Percentiles rank a stretch among this genome's conserved stretches.
Conservation (phyloP, 2,329 filamentous ascomycete species). For the Harringtonia aguacate region DNA sequence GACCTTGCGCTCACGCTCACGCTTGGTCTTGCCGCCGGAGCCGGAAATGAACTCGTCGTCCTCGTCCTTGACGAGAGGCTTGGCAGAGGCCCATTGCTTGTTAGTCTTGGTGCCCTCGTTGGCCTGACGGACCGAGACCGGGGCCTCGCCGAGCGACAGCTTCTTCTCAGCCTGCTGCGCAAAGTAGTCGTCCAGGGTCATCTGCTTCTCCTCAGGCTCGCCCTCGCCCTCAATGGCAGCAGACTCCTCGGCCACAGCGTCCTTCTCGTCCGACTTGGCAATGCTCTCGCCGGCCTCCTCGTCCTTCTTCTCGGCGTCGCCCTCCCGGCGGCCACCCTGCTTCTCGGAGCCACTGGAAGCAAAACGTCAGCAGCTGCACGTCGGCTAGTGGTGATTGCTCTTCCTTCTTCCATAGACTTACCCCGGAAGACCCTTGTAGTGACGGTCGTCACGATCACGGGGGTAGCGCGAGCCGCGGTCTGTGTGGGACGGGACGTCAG, state of each 20-base stretch:
- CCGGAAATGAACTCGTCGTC: slow-evolving; percentile 70
- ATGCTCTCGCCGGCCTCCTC: slow-evolving; percentile 87
- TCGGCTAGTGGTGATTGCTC: slow-evolving; percentile 11
- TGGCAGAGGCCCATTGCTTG: slow-evolving; percentile 90
- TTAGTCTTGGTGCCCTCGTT: slow-evolving; percentile 83
- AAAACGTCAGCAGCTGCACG: slow-evolving; percentile 12
- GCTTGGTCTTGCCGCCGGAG: slow-evolving; percentile 64
- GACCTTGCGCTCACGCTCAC: slow-evolving; percentile 82
- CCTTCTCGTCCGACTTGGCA: slow-evolving; percentile 74
- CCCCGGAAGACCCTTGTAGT: slow-evolving; percentile 35
- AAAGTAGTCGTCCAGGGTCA: slow-evolving; percentile 85
- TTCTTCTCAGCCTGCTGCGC: slow-evolving; percentile 65
- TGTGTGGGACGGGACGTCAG: slow-evolving; percentile 18
- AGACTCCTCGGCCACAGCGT: slow-evolving; percentile 37
- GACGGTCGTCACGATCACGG: slow-evolving; percentile 46
- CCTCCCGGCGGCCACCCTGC: slow-evolving; percentile 79
- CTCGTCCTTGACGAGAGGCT: slow-evolving; percentile 54
- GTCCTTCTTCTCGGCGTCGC: slow-evolving; percentile 76
- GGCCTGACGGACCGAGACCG: slow-evolving; percentile 67
- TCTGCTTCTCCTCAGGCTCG: slow-evolving; percentile 74
- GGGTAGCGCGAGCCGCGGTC: slow-evolving; percentile 43
- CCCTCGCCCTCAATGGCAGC: slow-evolving; percentile 25
- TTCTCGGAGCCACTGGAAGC: slow-evolving; percentile 62
- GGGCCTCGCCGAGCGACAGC: slow-evolving; percentile 50
- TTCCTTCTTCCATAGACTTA: slow-evolving; percentile 21